A percentile compares a stretch with the other conserved stretches of the same genome.
Conservation (phyloP, 2,329 filamentous ascomycete species). For the Emergomyces pasteurianus region DNA sequence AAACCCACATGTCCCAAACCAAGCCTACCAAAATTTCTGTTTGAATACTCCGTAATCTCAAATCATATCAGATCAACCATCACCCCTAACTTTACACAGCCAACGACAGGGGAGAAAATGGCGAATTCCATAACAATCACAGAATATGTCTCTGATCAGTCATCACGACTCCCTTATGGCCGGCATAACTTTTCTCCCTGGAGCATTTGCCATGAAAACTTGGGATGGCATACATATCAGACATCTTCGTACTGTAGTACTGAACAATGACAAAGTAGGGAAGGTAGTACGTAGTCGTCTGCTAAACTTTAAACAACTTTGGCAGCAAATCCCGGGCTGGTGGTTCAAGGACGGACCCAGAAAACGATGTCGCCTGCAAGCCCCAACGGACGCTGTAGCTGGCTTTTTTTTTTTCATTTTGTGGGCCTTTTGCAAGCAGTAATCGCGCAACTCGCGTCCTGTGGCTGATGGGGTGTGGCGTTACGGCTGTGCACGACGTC, state of each 20-base stretch:
- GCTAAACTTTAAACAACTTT: too few species aligned
- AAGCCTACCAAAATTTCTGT: neutral
- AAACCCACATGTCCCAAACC: neutral
- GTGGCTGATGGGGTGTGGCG: neutral
- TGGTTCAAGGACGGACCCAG: neutral
- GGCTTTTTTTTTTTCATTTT: neutral
- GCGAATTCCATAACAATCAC: neutral
- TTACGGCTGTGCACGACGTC: neutral
- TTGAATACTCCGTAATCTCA: too few species aligned
- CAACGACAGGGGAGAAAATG: neutral
- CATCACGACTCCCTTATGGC: neutral
- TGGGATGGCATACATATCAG: neutral
- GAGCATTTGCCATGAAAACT: neutral
- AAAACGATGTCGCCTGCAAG: too few species aligned
- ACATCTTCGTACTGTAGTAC: too few species aligned
- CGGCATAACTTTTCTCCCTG: neutral
- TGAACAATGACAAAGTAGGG: too few species aligned
- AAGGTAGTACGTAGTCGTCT: too few species aligned
- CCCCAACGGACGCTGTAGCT: neutral
- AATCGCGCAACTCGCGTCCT: neutral
- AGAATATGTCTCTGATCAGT: neutral
- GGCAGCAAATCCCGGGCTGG: neutral
- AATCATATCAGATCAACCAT: too few species aligned
- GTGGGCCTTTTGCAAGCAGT: too few species aligned
- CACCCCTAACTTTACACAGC: neutral